Evolutionary conservation across 495 filamentous ascomycete genomes (phyloP).

Genomic region (Aspergillus diversus): DNA sequence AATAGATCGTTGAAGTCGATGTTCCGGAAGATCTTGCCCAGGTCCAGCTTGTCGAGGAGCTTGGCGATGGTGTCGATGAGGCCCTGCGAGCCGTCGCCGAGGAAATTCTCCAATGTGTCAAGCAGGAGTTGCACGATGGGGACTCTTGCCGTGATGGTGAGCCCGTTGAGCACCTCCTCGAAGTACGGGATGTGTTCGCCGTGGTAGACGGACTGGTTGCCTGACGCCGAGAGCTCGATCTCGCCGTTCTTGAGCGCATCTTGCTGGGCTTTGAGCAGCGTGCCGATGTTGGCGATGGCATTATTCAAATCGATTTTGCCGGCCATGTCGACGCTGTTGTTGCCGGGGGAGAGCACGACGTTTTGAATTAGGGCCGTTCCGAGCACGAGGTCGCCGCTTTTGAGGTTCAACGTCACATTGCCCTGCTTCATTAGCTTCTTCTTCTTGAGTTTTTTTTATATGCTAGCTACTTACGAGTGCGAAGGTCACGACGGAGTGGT

Average conservation of each 20-base stretch:
- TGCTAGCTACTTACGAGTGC: conserved; percentile 43
- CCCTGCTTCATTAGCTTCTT: conserved; percentile 29
- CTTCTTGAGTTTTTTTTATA: too few relatives aligned
- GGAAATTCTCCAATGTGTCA: conserved; percentile 30
- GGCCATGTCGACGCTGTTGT: conserved; percentile 46
- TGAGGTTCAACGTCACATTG: conserved; percentile 49
- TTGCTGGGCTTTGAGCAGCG: conserved; percentile 37
- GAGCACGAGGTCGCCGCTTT: conserved; percentile 40
- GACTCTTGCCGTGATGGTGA: conserved; percentile 40
- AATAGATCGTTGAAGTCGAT: conserved; percentile 9
- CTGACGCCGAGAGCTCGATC: conserved; percentile 43
- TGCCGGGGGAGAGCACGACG: conserved; percentile 45
- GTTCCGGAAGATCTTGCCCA: conserved; percentile 1
- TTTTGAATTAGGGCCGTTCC: conserved; percentile 46
- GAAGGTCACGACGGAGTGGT: conserved; percentile 50
- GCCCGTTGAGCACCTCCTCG: conserved; percentile 46
- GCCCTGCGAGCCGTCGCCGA: conserved; percentile 3
- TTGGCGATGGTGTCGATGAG: background rate
- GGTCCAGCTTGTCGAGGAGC: conserved; percentile 10
- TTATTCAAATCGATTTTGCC: conserved; percentile 28
- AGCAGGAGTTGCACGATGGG: conserved; percentile 40
- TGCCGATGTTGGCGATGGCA: conserved; percentile 36
- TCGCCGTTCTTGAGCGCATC: conserved; percentile 39
- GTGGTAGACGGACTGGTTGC: conserved; percentile 47
- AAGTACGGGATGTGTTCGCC: conserved; percentile 47